Conservation (phyloP, 164 flowering plant species). For the Brasenia schreberi region DNA sequence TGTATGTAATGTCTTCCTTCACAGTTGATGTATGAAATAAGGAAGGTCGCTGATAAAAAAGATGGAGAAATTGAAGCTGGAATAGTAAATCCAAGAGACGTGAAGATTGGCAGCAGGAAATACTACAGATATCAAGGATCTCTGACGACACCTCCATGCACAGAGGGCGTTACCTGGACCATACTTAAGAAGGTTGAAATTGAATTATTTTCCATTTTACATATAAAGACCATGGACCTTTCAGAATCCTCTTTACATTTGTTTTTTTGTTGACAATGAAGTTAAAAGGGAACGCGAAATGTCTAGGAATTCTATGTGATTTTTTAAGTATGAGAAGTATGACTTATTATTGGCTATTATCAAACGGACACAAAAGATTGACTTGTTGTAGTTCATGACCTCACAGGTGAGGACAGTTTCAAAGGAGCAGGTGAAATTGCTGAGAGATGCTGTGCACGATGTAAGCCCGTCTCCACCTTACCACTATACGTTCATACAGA, state of each 20-base stretch:
- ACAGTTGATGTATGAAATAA: slow-evolving; percentile 7
- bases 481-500: no score
- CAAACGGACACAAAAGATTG: no score
- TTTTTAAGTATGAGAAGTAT: no score
- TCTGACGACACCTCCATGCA: slow-evolving; percentile 22
- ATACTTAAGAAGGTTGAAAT: not conserved
- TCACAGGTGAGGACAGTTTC: slow-evolving; percentile 14
- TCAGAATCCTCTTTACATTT: no score
- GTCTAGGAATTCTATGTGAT: no score
- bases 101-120: slow-evolving; percentile 7
- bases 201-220: no score
- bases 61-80: slow-evolving; percentile 5
- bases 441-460: slow-evolving; percentile 10
- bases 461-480: slow-evolving; percentile 2
- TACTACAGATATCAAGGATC: slow-evolving; percentile 21
- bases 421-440: slow-evolving; percentile 8
- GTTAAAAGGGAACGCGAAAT: no score
- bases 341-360: no score
- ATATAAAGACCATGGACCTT: no score
- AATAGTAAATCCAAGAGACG: slow-evolving; percentile 6
- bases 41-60: not conserved
- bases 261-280: no score
- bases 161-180: slow-evolving; percentile 18
- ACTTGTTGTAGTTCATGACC: no score
- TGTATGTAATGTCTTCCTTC: not conserved